Evolutionary conservation across 352 stramenopile genomes (phyloP), one percentile per base, ranked within the genome.

Genomic region (Globisporangium okanoganense): DNA sequence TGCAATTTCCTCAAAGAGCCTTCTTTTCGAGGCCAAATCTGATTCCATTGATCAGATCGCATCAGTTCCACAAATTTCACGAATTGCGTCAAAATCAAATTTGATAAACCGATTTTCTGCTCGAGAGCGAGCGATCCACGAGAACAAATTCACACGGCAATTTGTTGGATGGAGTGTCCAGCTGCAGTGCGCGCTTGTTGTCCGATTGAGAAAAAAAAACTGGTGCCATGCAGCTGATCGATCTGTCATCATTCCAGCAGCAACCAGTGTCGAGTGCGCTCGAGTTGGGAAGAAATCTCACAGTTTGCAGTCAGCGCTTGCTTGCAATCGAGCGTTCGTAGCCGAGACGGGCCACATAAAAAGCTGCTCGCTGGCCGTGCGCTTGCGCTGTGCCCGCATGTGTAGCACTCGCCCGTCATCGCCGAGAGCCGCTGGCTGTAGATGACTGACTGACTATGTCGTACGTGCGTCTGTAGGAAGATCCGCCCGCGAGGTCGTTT

Each of bases 401-500:
- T 14, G 38, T 60, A 14, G 40, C 54, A 49, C 31, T 3, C n/a
- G 27, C n/a, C n/a, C n/a, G n/a, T n/a, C n/a, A n/a, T n/a, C 29
- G 29, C 14, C 20, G 52, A 60, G 54, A 51, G 8, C 54, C 14
- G 38, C 44, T 52, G 40, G 38, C 18, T 60, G 54, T 60, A 60
- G 54, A 60, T 60, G 54, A 60, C 25, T 60, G 18, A 33, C 29
- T 12, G 43, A 50, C 36, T 22, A 38, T 27, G 27, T 51, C 54
- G 22, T 38, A 60, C 54, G 38, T 24, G 0, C 13, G 16, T 40
- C 20, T 22, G 20, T 4, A 18, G 14, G 13, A 43, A 43, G 36
- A 43, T 33, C n/a, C 14, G 27, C 29, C 20, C 10, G 29, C 3
- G 33, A 45, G 40, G 40, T 20, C 18, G n/a, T 45, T 45, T 7